Evolutionary conservation across 768 basidiomycete species (phyloP), one percentile per base, ranked within the genome.

Genomic region (Gymnopilus dilepis): DNA sequence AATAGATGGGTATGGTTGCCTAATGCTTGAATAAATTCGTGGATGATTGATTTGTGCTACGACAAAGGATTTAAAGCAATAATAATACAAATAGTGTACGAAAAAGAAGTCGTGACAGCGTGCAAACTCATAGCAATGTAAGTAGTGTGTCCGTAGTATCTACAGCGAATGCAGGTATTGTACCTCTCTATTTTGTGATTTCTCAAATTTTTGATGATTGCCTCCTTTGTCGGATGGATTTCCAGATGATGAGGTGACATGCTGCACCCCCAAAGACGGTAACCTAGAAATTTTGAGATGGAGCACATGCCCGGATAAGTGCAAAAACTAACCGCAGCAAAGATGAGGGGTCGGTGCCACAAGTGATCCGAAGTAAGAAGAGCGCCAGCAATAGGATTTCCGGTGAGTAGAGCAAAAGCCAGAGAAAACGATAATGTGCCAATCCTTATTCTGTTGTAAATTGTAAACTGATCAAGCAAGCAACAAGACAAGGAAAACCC

Each of bases 351-450:
- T 28, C 73, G 70, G 59, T 73, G 73, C 82, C 82, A 83, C 53
- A 77, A 74, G 17, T 71, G 69, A 7, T 75, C 71, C 7, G 78
- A 65, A 9, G 78, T 76, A 30, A 84, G 71, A 17, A 86, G 66
- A 0, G 82, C 82, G 17, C 85, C 85, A 24, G 79, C 78, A 48
- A 87, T 79, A 0, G 85, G 86, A 54, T 81, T 83, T 3, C 85
- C 84, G 11, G 78, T 81, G 26, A 82, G 68, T 40, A 81, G 62
- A 1, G 83, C 80, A 58, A 85, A 76, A 13, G 81, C 76, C 43
- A 80, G 64, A 12, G 74, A 61, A 59, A 82, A 81, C 15, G 78
- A 82, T 2, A 82, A 67, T 31, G 84, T 66, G 17, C 82, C 83
- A 42, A 84, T 79, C 17, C 84, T 78, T 34, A 78, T 72, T 4